A percentile compares a stretch with the other conserved stretches of the same genome.
Evolutionary conservation across 164 flowering plant genomes (phyloP).

Genomic region (Amborella trichopoda): DNA sequence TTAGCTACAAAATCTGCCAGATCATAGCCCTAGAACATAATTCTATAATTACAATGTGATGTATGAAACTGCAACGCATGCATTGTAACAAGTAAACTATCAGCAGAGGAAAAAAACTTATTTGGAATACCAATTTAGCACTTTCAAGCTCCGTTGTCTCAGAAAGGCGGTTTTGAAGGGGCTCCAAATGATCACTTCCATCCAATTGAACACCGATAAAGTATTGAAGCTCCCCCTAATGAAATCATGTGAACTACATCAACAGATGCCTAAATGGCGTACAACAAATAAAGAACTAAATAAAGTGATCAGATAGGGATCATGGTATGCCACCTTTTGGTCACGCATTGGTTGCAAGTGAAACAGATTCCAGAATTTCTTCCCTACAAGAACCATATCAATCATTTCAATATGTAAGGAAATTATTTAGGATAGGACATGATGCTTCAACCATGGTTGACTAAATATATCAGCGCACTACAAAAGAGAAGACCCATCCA

Average conservation of each 20-base stretch:
- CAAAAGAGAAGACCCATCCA: no score
- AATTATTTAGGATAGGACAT: no score
- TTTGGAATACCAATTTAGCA: conserved; percentile 71
- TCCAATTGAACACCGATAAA: conserved; percentile 98
- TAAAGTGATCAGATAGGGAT: not conserved
- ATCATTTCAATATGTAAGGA: not conserved
- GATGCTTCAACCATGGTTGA: no score
- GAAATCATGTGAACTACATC: not conserved
- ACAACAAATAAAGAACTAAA: not conserved
- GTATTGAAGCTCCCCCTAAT: conserved; percentile 92
- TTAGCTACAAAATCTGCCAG: no score
- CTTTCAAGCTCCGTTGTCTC: conserved; percentile 65
- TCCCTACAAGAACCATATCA: conserved; percentile 37
- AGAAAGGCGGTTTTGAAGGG: conserved; percentile 75
- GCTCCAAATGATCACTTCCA: conserved; percentile 95
- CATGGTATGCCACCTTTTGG: conserved; percentile 47
- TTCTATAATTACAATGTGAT: no score
- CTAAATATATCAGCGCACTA: no score
- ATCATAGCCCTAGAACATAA: no score
- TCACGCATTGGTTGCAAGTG: conserved; percentile 99
- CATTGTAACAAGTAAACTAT: no score
- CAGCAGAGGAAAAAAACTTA: no score
- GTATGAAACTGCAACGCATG: no score
- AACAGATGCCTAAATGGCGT: not conserved
- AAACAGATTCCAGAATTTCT: conserved; percentile 94